phyloP scores from a whole-genome alignment of 441 rosid species.

The Biscutella auriculata region DNA sequence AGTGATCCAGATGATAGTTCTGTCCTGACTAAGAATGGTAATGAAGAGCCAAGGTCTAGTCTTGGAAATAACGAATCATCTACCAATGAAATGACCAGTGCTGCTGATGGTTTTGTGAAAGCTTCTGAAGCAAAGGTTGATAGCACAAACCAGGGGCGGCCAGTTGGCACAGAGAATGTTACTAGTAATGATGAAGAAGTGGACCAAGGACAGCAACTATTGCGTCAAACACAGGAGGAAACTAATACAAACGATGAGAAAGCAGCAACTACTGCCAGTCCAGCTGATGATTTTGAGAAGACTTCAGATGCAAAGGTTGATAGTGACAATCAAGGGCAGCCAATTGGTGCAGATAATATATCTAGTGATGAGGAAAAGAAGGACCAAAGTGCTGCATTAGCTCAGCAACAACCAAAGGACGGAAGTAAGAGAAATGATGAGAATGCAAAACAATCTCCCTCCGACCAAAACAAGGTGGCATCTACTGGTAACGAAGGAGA shows the following conservation, averaged over 20 bases:
- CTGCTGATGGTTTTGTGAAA: slow-evolving; percentile 30
- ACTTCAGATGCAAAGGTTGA: slow-evolving; percentile 27
- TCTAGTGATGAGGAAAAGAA: slow-evolving; percentile 26
- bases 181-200: slow-evolving; percentile 27
- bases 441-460: slow-evolving; percentile 27
- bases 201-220: slow-evolving; percentile 28
- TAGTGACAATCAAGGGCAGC: slow-evolving; percentile 17
- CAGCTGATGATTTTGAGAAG: slow-evolving; percentile 17
- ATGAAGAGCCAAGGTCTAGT: slow-evolving; percentile 30
- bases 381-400: slow-evolving; percentile 30
- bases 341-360: slow-evolving; percentile 26
- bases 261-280: slow-evolving; percentile 23
- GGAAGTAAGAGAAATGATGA: slow-evolving; percentile 39
- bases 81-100: slow-evolving; percentile 29
- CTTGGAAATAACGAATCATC: slow-evolving; percentile 28
- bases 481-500: slow-evolving; percentile 31
- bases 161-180: slow-evolving; percentile 27
- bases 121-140: slow-evolving; percentile 29
- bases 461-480: slow-evolving; percentile 38
- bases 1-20: slow-evolving; percentile 31
- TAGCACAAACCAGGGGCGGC: slow-evolving; percentile 23
- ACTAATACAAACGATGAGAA: slow-evolving; percentile 37
- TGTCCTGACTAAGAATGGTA: slow-evolving; percentile 26
- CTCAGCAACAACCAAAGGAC: slow-evolving; percentile 31
- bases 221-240: slow-evolving; percentile 30